phyloP scores from a whole-genome alignment of 2,329 filamentous ascomycete species.

The Scedosporium boydii region DNA sequence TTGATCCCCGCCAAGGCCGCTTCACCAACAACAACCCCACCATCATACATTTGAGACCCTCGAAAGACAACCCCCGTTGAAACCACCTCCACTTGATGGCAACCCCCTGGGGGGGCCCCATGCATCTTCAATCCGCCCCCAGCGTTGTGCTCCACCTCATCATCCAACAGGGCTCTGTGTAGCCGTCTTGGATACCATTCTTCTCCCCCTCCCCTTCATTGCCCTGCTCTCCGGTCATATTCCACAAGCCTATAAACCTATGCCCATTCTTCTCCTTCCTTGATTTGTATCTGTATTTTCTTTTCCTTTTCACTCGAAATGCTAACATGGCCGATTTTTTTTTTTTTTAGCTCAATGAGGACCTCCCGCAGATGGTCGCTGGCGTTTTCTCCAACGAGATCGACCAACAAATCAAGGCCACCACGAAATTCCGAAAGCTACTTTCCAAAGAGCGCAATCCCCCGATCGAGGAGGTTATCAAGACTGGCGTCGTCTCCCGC shows the following conservation, averaged over 20 bases:
- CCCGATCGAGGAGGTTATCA: conserved; percentile 97
- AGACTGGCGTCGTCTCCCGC: conserved; percentile 92
- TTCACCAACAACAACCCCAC: neutral
- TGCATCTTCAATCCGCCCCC: neutral
- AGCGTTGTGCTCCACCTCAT: neutral
- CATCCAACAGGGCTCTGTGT: neutral
- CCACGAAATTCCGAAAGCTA: conserved; percentile 96
- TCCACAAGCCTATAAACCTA: neutral
- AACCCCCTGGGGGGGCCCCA: neutral
- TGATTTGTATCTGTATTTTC: neutral
- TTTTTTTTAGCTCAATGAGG: conserved; percentile 92
- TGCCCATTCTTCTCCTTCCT: neutral
- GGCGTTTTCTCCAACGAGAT: conserved; percentile 99
- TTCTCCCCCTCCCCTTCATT: neutral
- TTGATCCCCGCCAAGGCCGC: neutral
- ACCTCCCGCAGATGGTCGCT: conserved; percentile 95
- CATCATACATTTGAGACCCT: neutral
- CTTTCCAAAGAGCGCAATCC: conserved; percentile 98
- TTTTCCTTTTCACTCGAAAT: neutral
- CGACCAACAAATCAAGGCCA: conserved; percentile 92
- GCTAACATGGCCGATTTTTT: conserved; percentile 2
- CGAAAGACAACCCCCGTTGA: neutral
- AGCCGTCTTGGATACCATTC: neutral
- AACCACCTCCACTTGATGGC: neutral
- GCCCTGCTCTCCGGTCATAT: neutral